A percentile compares a stretch with the other conserved stretches of the same genome.
These are phyloP conservation scores for Fraxinus platypoda DNA, from an alignment of 305 asterid species.

Conservation along the genomic window DNA sequence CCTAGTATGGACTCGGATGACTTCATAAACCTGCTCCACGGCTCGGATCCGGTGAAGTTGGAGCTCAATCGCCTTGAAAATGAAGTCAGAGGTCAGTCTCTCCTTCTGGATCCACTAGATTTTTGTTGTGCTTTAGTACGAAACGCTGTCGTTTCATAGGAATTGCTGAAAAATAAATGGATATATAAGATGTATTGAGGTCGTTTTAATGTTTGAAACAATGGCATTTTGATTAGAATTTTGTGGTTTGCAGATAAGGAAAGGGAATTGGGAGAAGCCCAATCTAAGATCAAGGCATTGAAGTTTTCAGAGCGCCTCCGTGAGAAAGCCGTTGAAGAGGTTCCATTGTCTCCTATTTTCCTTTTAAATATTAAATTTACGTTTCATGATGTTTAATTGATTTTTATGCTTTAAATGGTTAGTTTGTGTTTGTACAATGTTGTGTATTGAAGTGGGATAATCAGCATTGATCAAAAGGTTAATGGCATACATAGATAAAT, in stretches of 20 bases:
- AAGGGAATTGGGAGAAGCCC: conserved; percentile 89
- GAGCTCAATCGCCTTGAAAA: conserved; percentile 98
- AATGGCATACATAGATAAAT: background rate
- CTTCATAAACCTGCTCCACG: conserved; percentile 85
- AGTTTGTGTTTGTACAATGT: background rate
- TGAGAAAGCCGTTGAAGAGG: conserved; percentile 99
- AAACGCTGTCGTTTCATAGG: conserved; percentile 16
- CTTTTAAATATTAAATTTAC: background rate
- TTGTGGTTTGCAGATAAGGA: conserved; percentile 72
- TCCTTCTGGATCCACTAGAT: conserved; percentile 66
- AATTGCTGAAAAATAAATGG: background rate
- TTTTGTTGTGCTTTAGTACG: conserved; percentile 35
- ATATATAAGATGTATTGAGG: background rate
- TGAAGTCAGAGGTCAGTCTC: conserved; percentile 84
- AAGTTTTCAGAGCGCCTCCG: conserved; percentile 82
- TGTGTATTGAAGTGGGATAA: background rate
- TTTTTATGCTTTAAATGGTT: background rate
- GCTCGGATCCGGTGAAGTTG: conserved; percentile 98
- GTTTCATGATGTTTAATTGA: background rate
- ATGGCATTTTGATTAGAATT: conserved; percentile 20
- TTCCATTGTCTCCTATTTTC: conserved; percentile 24
- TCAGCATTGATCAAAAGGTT: background rate
- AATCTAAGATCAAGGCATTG: conserved; percentile 87
- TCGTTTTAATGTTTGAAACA: conserved; percentile 19
- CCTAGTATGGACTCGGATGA: conserved; percentile 92